A percentile compares a stretch with the other conserved stretches of the same genome.
Evolutionary conservation across 1,139 yeast genomes (phyloP).

Genomic region (Suhomyces kunorum): DNA sequence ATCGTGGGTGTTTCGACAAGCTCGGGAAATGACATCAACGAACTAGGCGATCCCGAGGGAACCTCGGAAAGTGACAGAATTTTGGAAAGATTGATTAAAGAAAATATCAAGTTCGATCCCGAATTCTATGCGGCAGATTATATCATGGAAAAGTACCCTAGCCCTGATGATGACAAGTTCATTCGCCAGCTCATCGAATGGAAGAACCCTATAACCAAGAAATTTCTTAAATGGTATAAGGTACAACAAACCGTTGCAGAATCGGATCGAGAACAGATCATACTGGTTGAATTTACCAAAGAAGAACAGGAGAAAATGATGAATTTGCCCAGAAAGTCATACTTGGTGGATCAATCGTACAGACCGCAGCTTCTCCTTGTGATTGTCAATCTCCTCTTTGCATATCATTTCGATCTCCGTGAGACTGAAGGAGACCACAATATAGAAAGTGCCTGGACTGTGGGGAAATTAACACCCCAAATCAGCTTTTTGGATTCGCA

Average conservation of each 20-base stretch:
- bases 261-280: conserved; percentile 26
- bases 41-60: conserved; percentile 76
- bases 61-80: conserved; percentile 57
- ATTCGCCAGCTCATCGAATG: conserved; percentile 57
- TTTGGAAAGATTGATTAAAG: conserved; percentile 65
- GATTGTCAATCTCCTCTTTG: conserved; percentile 66
- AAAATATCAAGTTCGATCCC: conserved; percentile 78
- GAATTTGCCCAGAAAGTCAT: conserved; percentile 64
- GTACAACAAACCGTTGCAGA: conserved; percentile 26
- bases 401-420: conserved; percentile 71
- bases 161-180: conserved; percentile 54
- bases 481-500: conserved; percentile 68
- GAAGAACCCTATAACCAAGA: conserved; percentile 50
- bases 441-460: conserved; percentile 91
- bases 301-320: conserved; percentile 68
- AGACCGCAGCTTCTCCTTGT: conserved; percentile 53
- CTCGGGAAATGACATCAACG: conserved; percentile 91
- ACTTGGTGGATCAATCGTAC: conserved; percentile 54
- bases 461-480: conserved; percentile 83
- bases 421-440: conserved; percentile 77
- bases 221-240: conserved; percentile 54
- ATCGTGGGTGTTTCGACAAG: conserved; percentile 65
- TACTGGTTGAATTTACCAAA: conserved; percentile 53
- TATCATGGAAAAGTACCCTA: conserved; percentile 58
- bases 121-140: conserved; percentile 89